A percentile compares a stretch with the other conserved stretches of the same genome.
Evolutionary conservation across 129 eudicot species (phyloP).

Genomic region (Tagetes erecta): DNA sequence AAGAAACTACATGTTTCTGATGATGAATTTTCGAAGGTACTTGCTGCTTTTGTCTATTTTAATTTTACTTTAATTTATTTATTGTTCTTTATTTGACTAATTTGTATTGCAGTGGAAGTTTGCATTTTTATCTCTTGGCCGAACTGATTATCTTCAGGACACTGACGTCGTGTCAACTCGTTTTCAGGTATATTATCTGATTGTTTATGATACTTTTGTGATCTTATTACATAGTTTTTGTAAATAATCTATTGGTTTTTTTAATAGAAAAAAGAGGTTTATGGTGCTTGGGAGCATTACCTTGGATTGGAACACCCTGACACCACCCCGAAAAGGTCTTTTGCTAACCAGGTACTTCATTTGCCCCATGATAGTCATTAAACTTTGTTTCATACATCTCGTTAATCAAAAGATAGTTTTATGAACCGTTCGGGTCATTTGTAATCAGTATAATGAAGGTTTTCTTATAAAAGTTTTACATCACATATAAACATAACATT

Average conservation of each 20-base stretch:
- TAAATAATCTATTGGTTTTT: neutral
- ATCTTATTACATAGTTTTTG: neutral
- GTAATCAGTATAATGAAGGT: neutral
- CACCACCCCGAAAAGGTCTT: constrained; percentile 76
- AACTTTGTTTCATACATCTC: neutral
- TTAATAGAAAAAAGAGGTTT: constrained; percentile 80
- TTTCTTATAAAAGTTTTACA: neutral
- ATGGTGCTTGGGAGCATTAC: constrained; percentile 99
- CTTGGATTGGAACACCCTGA: constrained; percentile 95
- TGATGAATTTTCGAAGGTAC: constrained; percentile 89
- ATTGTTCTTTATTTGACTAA: neutral
- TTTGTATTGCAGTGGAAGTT: constrained; percentile 70
- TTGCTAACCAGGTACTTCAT: constrained; percentile 65
- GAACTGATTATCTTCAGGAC: constrained; percentile 89
- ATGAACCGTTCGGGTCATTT: neutral
- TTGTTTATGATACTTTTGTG: neutral
- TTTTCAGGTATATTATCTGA: constrained; percentile 60
- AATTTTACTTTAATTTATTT: neutral
- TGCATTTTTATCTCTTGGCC: constrained; percentile 77
- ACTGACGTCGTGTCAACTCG: constrained; percentile 70
- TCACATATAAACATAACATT: neutral
- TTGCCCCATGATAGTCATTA: neutral
- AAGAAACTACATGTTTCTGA: constrained; percentile 86
- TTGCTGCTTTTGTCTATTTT: neutral
- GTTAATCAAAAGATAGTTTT: neutral